A percentile compares a stretch with the other conserved stretches of the same genome.
These are phyloP conservation scores for Eucalyptus dawsonii DNA, from an alignment of 345 rosid species.

Conservation along the genomic window DNA sequence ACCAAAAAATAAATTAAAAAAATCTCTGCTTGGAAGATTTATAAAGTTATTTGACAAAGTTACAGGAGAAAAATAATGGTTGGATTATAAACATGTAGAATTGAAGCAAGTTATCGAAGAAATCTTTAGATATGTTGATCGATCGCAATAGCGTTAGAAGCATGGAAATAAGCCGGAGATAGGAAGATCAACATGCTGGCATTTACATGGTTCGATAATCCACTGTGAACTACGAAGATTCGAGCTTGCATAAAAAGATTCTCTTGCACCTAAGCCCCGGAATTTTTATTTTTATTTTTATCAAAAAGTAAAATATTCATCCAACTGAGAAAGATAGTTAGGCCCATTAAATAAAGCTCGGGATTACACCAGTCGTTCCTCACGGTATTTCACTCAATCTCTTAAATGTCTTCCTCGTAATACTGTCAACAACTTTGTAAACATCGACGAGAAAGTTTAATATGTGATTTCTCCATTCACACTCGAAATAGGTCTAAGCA, in stretches of 20 bases:
- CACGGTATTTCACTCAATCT: fast-evolving
- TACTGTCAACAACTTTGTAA: neutral
- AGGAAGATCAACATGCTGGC: neutral
- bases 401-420: neutral
- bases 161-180: neutral
- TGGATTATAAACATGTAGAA: neutral
- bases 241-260: neutral
- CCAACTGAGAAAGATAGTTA: neutral
- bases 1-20: neutral
- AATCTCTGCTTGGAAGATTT: neutral
- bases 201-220: neutral
- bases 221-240: neutral
- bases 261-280: fast-evolving
- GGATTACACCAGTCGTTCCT: neutral
- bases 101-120: neutral
- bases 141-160: neutral
- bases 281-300: too few relatives aligned
- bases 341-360: neutral
- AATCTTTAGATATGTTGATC: neutral
- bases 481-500: neutral
- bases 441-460: neutral
- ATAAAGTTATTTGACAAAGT: neutral
- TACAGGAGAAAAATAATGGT: neutral
- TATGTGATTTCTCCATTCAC: neutral
- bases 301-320: neutral